These are phyloP conservation scores for Polygonum aviculare DNA, from an alignment of 148 eudicot species.

Conservation along the genomic window DNA sequence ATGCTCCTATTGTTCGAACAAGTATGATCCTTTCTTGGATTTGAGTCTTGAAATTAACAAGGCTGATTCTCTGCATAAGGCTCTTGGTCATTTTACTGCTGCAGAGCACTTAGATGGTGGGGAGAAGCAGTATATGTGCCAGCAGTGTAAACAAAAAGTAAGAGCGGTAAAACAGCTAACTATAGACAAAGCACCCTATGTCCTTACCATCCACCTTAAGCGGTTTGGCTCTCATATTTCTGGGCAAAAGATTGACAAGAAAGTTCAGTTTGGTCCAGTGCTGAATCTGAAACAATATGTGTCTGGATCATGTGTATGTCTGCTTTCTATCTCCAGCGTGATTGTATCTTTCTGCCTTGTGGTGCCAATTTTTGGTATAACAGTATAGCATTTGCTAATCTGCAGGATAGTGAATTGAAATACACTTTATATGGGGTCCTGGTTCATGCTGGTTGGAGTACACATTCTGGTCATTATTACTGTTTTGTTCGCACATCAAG, in stretches of 20 bases:
- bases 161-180: conserved; percentile 85
- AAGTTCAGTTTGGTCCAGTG: conserved; percentile 57
- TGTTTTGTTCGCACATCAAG: conserved; percentile 87
- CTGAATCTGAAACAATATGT: conserved; percentile 83
- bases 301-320: conserved; percentile 66
- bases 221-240: conserved; percentile 63
- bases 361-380: conserved; percentile 36
- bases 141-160: conserved; percentile 86
- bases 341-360: not conserved
- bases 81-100: conserved; percentile 69
- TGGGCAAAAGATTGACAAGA: conserved; percentile 79
- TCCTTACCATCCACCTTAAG: conserved; percentile 77
- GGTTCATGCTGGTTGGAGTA: conserved; percentile 94
- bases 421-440: conserved; percentile 94
- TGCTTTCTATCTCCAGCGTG: not conserved
- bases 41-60: conserved; percentile 81
- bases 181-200: conserved; percentile 70
- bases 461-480: conserved; percentile 93
- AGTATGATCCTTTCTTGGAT: conserved; percentile 88
- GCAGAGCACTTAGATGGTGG: conserved; percentile 88
- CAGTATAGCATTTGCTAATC: not conserved
- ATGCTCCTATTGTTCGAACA: conserved; percentile 71
- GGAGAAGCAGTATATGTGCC: conserved; percentile 73
- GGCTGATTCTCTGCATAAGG: conserved; percentile 71
- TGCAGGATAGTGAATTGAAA: conserved; percentile 73